phyloP scores from a whole-genome alignment of 2,329 filamentous ascomycete species.

The Talaromyces verruculosus region DNA sequence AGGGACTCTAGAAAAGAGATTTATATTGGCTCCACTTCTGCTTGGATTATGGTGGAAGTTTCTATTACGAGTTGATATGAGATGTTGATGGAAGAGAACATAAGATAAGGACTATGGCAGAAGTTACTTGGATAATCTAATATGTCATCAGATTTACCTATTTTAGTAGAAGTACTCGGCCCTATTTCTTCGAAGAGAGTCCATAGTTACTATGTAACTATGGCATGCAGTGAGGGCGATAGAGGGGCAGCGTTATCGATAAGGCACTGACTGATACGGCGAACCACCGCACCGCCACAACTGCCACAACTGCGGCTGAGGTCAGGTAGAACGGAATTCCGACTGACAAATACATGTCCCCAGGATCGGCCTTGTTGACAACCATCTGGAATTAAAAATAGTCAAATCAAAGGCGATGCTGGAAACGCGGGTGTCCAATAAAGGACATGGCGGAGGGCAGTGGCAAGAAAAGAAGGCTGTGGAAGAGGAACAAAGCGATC shows the following conservation, averaged over 20 bases:
- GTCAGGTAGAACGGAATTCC: background rate
- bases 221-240: background rate
- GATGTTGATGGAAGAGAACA: background rate
- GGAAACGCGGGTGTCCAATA: background rate
- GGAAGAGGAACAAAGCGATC: slow-evolving; percentile 11
- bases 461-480: slow-evolving; percentile 13
- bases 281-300: slow-evolving; percentile 1
- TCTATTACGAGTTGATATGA: background rate
- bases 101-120: too few species aligned
- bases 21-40: slow-evolving; percentile 4
- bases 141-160: background rate
- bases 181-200: background rate
- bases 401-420: background rate
- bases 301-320: slow-evolving; percentile 7
- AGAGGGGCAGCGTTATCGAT: slow-evolving; percentile 8
- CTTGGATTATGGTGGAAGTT: background rate
- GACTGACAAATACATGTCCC: slow-evolving; percentile 5
- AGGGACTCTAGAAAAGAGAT: background rate
- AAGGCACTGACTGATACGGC: background rate
- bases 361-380: background rate
- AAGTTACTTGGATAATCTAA: background rate
- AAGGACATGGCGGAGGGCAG: background rate
- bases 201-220: background rate
- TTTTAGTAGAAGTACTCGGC: background rate
- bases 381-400: background rate